phyloP scores from a whole-genome alignment of 163 green algal genomes.

The Prototheca stagnorum region DNA sequence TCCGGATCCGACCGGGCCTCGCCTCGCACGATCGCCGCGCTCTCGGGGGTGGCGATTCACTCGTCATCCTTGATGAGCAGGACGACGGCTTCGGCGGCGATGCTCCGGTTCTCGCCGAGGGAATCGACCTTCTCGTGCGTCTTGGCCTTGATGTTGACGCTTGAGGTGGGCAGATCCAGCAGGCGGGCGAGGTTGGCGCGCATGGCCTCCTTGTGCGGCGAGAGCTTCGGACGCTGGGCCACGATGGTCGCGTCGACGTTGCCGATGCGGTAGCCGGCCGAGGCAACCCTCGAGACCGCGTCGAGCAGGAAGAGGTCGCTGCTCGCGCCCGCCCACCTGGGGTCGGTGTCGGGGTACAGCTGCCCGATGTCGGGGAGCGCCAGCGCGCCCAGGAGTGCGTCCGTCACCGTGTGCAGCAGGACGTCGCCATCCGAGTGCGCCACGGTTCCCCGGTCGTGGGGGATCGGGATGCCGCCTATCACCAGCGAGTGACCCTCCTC shows the following conservation, averaged over 20 bases:
- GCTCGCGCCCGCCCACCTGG: slow-evolving; percentile 82
- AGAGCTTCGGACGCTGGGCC: slow-evolving; percentile 83
- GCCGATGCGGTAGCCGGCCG: slow-evolving; percentile 76
- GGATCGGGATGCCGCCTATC: slow-evolving; percentile 89
- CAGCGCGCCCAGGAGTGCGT: slow-evolving; percentile 90
- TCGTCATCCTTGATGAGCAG: slow-evolving; percentile 62
- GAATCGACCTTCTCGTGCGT: slow-evolving; percentile 99
- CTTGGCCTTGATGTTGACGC: slow-evolving; percentile 97
- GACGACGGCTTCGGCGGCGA: slow-evolving; percentile 80
- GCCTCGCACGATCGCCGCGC: too few relatives aligned
- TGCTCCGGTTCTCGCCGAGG: slow-evolving; percentile 90
- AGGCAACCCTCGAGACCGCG: slow-evolving; percentile 67
- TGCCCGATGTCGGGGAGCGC: slow-evolving; percentile 94
- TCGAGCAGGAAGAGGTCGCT: slow-evolving; percentile 13
- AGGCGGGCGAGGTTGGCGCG: slow-evolving; percentile 63
- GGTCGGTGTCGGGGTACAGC: slow-evolving; percentile 97
- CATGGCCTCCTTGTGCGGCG: slow-evolving; percentile 89
- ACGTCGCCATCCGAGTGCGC: slow-evolving; percentile 96
- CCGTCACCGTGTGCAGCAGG: slow-evolving; percentile 89
- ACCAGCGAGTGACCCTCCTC: slow-evolving; percentile 83
- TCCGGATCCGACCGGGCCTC: too few relatives aligned
- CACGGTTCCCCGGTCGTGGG: slow-evolving; percentile 84
- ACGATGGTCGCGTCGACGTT: slow-evolving; percentile 98
- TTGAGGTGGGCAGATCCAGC: slow-evolving; percentile 48
- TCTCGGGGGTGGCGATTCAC: too few relatives aligned